Evolutionary conservation across 257 asterid species (phyloP).

Genomic region (Nicotiana benthamiana): DNA sequence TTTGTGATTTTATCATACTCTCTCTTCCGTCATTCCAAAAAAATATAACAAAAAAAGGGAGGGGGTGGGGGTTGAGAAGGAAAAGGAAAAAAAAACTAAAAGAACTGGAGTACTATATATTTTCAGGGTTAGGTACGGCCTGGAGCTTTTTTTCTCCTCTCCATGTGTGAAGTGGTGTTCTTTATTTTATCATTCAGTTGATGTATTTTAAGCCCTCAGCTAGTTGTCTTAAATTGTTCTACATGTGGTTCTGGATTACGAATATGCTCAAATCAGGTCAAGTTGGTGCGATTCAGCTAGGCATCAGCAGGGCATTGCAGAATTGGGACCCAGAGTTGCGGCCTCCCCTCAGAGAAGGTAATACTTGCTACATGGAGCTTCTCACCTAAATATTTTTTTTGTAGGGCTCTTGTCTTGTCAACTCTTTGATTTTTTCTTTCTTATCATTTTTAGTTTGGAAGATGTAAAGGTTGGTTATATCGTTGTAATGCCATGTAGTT

Average conservation of each 20-base stretch:
- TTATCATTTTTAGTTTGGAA: neutral
- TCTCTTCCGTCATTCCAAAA: neutral
- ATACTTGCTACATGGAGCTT: neutral
- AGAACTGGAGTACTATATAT: neutral
- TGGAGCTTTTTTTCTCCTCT: neutral
- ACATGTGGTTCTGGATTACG: neutral
- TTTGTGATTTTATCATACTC: neutral
- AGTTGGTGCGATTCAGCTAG: constrained; percentile 90
- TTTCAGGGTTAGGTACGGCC: neutral
- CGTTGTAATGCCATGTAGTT: neutral
- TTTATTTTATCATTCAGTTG: neutral
- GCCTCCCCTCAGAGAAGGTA: constrained; percentile 87
- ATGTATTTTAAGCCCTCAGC: neutral
- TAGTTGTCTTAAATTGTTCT: neutral
- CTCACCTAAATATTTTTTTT: neutral
- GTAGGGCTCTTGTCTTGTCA: neutral
- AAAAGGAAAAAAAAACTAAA: neutral
- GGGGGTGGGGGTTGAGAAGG: neutral
- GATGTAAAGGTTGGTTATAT: neutral
- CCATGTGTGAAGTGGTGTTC: neutral
- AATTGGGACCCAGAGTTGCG: constrained; percentile 93
- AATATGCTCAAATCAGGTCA: constrained; percentile 51
- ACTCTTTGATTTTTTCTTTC: neutral
- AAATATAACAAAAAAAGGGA: neutral
- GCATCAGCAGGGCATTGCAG: constrained; percentile 90